These are phyloP conservation scores for Claviceps capensis DNA, from an alignment of 2,329 filamentous ascomycete genomes.

Conservation along the genomic window DNA sequence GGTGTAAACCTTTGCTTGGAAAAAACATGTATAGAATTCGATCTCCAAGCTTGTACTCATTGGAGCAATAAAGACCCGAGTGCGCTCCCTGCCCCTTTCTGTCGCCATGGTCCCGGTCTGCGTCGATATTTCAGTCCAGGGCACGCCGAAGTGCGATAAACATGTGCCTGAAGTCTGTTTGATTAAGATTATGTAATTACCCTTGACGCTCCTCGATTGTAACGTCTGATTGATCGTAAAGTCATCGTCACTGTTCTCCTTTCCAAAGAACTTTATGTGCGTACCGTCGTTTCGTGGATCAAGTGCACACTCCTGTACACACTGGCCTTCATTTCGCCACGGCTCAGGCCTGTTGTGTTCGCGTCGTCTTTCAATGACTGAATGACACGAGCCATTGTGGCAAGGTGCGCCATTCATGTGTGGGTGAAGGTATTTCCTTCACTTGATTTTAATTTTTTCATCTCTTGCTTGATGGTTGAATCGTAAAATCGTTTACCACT, in stretches of 20 bases:
- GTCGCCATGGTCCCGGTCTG: no score
- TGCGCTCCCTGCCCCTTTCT: no score
- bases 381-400: background rate
- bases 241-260: conserved; percentile 1
- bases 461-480: background rate
- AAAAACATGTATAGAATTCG: no score
- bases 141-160: background rate
- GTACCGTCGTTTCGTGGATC: conserved; percentile 3
- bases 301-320: background rate
- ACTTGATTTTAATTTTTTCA: background rate
- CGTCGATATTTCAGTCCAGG: no score
- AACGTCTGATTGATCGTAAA: background rate
- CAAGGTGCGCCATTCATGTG: background rate
- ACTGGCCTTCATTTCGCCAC: background rate
- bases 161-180: conserved; percentile 3
- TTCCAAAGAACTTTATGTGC: conserved; percentile 3
- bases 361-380: background rate
- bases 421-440: background rate
- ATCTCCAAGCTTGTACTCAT: no score
- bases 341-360: background rate
- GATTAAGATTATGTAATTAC: conserved; percentile 3
- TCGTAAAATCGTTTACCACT: conserved; percentile 22
- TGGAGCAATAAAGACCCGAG: no score
- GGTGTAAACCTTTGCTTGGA: no score
- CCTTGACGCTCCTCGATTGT: background rate